Conservation (phyloP, 169 alveolate species). For the Cryptosporidium andersoni region DNA sequence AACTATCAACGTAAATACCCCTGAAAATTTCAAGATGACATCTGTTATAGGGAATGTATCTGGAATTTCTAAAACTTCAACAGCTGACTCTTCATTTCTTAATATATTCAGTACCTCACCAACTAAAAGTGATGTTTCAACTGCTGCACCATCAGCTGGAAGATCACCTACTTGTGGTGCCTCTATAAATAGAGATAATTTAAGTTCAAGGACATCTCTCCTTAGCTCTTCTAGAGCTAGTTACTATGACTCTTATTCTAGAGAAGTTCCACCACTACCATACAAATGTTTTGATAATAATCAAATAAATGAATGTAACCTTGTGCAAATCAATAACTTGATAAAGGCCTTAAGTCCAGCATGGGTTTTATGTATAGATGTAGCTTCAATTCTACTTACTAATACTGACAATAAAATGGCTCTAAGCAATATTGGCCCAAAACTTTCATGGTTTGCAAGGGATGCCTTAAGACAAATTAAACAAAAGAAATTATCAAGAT, state of each 20-base stretch:
- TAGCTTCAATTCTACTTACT: slow-evolving; percentile 58
- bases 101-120: slow-evolving; percentile 47
- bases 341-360: slow-evolving; percentile 55
- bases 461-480: slow-evolving; percentile 68
- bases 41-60: no score
- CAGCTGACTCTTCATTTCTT: not conserved
- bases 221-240: slow-evolving; percentile 12
- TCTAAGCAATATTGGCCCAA: slow-evolving; percentile 65
- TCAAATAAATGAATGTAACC: slow-evolving; percentile 32
- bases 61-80: no score
- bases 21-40: no score
- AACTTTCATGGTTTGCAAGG: slow-evolving; percentile 59
- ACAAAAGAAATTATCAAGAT: slow-evolving; percentile 63
- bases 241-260: slow-evolving; percentile 20
- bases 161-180: slow-evolving; percentile 14
- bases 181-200: slow-evolving; percentile 5
- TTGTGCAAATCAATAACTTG: slow-evolving; percentile 26
- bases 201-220: slow-evolving; percentile 1
- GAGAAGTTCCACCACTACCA: slow-evolving; percentile 55
- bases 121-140: slow-evolving; percentile 52
- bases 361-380: slow-evolving; percentile 64
- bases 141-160: slow-evolving; percentile 43
- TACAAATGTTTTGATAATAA: slow-evolving; percentile 16
- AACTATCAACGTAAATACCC: no score
- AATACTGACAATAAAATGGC: slow-evolving; percentile 71